Evolutionary conservation across 345 rosid species (phyloP).

Genomic region (Eucalyptus fibrosa): DNA sequence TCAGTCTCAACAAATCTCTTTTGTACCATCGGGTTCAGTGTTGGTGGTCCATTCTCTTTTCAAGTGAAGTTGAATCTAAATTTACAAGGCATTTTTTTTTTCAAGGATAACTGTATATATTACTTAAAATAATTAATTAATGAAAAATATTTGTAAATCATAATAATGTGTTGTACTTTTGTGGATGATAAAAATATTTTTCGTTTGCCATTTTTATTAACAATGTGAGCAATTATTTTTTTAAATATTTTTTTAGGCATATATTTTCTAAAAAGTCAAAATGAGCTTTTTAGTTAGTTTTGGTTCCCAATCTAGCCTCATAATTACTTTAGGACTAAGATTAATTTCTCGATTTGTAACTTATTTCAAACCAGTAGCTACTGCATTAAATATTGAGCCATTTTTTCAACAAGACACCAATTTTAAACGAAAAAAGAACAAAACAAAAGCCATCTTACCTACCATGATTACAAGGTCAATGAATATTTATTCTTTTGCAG

Average conservation of each 20-base stretch:
- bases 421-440: neutral
- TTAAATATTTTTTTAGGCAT: accelerated
- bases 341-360: neutral
- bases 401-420: neutral
- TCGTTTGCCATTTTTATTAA: neutral
- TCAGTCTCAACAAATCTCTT: too few relatives aligned
- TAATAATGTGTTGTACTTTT: neutral
- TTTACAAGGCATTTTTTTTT: neutral
- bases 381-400: neutral
- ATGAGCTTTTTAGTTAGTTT: neutral
- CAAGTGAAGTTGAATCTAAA: neutral
- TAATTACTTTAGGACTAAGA: neutral
- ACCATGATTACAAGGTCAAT: neutral
- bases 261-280: neutral
- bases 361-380: neutral
- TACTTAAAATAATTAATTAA: neutral
- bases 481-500: neutral
- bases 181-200: accelerated
- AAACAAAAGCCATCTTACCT: neutral
- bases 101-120: neutral
- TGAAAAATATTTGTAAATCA: too few relatives aligned
- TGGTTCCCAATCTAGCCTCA: neutral
- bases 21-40: too few relatives aligned
- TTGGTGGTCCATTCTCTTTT: neutral
- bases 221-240: too few relatives aligned